A percentile compares a stretch with the other conserved stretches of the same genome.
Evolutionary conservation across 2,329 filamentous ascomycete genomes (phyloP).

Genomic region (Talaromyces albobiverticillius): DNA sequence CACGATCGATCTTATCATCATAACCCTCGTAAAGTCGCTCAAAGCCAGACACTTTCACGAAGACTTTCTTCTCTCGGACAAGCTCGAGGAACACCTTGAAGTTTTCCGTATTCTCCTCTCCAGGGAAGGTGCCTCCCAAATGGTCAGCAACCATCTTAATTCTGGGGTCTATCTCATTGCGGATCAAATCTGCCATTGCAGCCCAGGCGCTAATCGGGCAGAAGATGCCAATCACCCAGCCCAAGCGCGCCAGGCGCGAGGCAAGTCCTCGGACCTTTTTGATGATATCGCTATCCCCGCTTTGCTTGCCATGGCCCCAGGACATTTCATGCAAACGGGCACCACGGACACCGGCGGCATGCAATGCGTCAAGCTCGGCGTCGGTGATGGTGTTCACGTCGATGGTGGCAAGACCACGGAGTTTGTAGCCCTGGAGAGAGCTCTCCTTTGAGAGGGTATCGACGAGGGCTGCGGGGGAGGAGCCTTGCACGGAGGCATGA

Average conservation of each 20-base stretch:
- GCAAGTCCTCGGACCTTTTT: conserved; percentile 18
- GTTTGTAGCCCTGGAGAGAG: neutral
- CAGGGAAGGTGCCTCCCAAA: conserved; percentile 21
- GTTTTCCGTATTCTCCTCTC: conserved; percentile 19
- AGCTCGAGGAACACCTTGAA: conserved; percentile 20
- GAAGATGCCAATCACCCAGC: conserved; percentile 22
- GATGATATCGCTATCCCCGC: conserved; percentile 15
- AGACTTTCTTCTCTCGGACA: conserved; percentile 20
- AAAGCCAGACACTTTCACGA: conserved; percentile 24
- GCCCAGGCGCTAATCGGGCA: conserved; percentile 20
- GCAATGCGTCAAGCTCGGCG: conserved; percentile 21
- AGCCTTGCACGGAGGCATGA: conserved; percentile 24
- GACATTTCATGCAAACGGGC: conserved; percentile 22
- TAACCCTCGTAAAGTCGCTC: conserved; percentile 22
- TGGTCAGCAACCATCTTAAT: conserved; percentile 24
- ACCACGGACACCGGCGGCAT: conserved; percentile 23
- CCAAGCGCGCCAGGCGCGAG: conserved; percentile 17
- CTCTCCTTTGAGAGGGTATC: conserved; percentile 17
- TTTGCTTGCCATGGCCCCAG: conserved; percentile 21
- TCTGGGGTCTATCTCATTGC: conserved; percentile 18
- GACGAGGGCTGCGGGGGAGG: conserved; percentile 20
- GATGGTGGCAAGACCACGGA: conserved; percentile 15
- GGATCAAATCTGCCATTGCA: conserved; percentile 21
- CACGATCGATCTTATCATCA: conserved; percentile 16
- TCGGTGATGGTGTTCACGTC: conserved; percentile 18